These are phyloP conservation scores for Starmerella potacharoeniae DNA, from an alignment of 805 yeast genomes.

Conservation along the genomic window DNA sequence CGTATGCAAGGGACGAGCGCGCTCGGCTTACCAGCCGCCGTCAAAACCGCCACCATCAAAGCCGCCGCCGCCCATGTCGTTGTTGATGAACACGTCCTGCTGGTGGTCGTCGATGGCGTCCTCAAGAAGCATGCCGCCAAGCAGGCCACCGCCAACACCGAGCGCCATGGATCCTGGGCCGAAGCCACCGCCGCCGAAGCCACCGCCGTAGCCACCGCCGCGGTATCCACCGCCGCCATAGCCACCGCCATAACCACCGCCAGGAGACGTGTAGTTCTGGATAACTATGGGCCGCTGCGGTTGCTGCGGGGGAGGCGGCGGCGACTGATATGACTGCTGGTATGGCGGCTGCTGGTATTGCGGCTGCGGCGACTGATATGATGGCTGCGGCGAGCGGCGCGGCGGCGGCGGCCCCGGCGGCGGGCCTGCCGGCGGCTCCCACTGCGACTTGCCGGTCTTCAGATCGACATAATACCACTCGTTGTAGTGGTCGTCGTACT, in stretches of 20 bases:
- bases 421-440: conserved; percentile 47
- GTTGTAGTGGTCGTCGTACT: conserved; percentile 34
- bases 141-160: conserved; percentile 26
- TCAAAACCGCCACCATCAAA: conserved; percentile 18
- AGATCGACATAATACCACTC: conserved; percentile 77
- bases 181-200: conserved; percentile 30
- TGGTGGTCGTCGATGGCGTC: conserved; percentile 16
- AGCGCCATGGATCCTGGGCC: conserved; percentile 38
- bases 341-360: conserved; percentile 19
- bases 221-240: conserved; percentile 10
- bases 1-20: background rate
- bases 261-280: conserved; percentile 24
- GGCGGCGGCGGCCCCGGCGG: conserved; percentile 21
- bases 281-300: conserved; percentile 20
- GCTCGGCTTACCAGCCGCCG: conserved; percentile 8
- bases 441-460: conserved; percentile 63
- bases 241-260: conserved; percentile 21
- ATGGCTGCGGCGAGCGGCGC: conserved; percentile 18
- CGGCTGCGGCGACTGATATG: conserved; percentile 28
- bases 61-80: conserved; percentile 24
- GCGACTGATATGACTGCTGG: conserved; percentile 19
- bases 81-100: conserved; percentile 28
- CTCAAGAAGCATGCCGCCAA: conserved; percentile 26
- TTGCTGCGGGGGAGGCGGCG: conserved; percentile 23
- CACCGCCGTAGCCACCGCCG: conserved; percentile 13